These are phyloP conservation scores for Podospora bellae-mahoneyi DNA, from an alignment of 495 filamentous ascomycete genomes.

Conservation along the genomic window DNA sequence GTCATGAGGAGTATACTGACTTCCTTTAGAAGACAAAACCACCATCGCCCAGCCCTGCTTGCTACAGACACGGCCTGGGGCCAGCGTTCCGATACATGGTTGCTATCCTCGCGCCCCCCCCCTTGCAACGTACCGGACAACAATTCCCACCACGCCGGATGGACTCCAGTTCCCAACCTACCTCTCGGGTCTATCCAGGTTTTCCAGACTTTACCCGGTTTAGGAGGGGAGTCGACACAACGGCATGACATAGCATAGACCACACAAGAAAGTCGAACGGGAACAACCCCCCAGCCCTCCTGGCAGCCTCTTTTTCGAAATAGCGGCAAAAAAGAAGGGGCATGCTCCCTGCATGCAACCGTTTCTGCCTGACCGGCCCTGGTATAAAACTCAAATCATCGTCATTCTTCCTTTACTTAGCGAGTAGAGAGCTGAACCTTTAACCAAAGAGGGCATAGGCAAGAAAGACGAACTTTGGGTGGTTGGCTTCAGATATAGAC, in stretches of 20 bases:
- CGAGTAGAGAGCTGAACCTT: not conserved
- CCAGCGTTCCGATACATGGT: not conserved
- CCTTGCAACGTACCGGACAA: not conserved
- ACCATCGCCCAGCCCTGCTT: not conserved
- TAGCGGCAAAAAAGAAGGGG: constrained; percentile 23
- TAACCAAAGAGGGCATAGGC: constrained; percentile 4
- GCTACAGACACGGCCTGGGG: not conserved
- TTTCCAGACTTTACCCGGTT: constrained; percentile 29
- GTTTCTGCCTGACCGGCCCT: constrained; percentile 29
- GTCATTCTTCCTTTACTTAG: constrained; percentile 15
- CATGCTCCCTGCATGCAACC: constrained; percentile 24
- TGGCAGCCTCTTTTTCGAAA: constrained; percentile 3
- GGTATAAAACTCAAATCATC: constrained; percentile 24
- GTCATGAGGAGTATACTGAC: not conserved
- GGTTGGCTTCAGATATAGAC: not conserved
- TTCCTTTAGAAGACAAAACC: not conserved
- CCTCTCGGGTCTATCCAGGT: constrained; percentile 16
- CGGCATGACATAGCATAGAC: constrained; percentile 22
- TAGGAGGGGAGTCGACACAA: constrained; percentile 3
- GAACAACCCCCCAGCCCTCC: constrained; percentile 6
- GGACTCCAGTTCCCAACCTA: not conserved
- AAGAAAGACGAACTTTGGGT: not conserved
- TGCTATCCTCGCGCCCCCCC: not conserved
- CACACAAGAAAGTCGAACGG: not conserved
- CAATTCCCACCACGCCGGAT: constrained; percentile 1